These are phyloP conservation scores for Clonostachys rhizophaga DNA, from an alignment of 2,329 filamentous ascomycete species.

Conservation along the genomic window DNA sequence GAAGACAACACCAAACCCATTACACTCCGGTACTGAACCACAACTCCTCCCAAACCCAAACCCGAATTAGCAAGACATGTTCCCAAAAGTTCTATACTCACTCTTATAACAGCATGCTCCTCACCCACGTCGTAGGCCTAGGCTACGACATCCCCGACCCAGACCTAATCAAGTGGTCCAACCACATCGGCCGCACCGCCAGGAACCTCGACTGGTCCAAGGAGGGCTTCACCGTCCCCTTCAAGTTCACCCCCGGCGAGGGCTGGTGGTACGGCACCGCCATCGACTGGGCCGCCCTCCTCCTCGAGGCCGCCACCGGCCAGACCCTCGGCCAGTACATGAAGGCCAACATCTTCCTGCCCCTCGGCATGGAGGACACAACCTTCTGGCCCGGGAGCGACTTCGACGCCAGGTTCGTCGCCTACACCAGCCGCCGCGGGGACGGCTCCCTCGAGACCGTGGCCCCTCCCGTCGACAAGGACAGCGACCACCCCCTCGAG, in stretches of 20 bases:
- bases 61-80: too few relatives aligned
- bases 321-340: constrained; percentile 28
- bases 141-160: constrained; percentile 35
- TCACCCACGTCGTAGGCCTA: constrained; percentile 44
- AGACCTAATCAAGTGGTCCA: constrained; percentile 31
- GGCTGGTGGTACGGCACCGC: constrained; percentile 43
- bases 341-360: constrained; percentile 25
- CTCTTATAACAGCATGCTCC: constrained; percentile 22
- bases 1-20: constrained; percentile 27
- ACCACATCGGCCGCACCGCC: constrained; percentile 20
- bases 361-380: constrained; percentile 19
- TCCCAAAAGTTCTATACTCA: not conserved
- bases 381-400: constrained; percentile 10
- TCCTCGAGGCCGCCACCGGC: constrained; percentile 32
- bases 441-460: constrained; percentile 11
- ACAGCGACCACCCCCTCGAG: constrained; percentile 22
- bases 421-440: constrained; percentile 10
- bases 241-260: constrained; percentile 37
- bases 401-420: constrained; percentile 8
- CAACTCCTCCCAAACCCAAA: too few relatives aligned
- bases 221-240: constrained; percentile 32
- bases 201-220: constrained; percentile 22
- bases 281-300: constrained; percentile 40
- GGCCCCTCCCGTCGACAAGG: constrained; percentile 10
- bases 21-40: constrained; percentile 23